Percentiles rank a stretch among this genome's conserved stretches.
phyloP scores from a whole-genome alignment of 83 land plant species.

The Thuja plicata region DNA sequence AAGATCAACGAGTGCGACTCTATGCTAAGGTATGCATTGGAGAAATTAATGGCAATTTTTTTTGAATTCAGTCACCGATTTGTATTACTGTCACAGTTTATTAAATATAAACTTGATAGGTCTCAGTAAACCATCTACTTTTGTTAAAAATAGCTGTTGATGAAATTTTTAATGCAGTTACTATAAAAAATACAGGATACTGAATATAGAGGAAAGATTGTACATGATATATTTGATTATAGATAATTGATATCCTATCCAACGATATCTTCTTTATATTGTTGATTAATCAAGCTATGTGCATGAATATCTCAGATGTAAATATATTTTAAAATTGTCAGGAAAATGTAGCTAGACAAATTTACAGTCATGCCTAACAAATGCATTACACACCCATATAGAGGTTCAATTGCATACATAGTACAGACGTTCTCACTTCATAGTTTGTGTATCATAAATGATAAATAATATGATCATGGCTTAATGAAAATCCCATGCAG shows the following conservation, averaged over 20 bases:
- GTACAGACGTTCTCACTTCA: not conserved
- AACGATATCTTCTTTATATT: not conserved
- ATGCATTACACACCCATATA: too few species aligned
- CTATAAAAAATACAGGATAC: not conserved
- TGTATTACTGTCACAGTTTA: not conserved
- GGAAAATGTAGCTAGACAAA: not conserved
- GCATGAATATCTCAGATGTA: not conserved
- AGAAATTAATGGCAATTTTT: not conserved
- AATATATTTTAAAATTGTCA: not conserved
- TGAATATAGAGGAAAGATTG: not conserved
- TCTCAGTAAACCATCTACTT: not conserved
- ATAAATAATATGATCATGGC: not conserved
- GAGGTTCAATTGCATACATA: too few species aligned
- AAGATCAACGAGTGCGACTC: slow-evolving; percentile 85
- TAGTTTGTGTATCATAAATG: not conserved
- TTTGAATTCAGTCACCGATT: not conserved
- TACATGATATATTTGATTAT: not conserved
- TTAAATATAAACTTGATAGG: not conserved
- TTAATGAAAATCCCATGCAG: too few species aligned
- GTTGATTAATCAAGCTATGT: not conserved
- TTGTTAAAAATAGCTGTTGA: not conserved
- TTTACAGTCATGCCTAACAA: not conserved
- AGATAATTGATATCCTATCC: not conserved
- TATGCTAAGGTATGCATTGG: slow-evolving; percentile 69
- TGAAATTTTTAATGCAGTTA: not conserved